A percentile compares a stretch with the other conserved stretches of the same genome.
Conservation (phyloP, 805 yeast genomes). For the Isabelozyma gotoi region DNA sequence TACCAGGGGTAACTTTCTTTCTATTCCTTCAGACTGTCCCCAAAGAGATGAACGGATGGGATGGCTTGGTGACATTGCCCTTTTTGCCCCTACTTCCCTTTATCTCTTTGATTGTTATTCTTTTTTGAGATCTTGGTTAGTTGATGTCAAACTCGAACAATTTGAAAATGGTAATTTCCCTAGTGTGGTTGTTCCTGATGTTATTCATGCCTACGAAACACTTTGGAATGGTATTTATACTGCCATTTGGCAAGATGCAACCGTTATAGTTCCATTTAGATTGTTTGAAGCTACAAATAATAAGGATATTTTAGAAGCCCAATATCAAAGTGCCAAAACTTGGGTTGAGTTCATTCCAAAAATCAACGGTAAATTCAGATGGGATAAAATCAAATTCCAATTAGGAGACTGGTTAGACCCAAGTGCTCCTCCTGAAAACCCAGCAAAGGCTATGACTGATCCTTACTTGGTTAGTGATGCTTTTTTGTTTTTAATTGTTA, state of each 20-base stretch:
- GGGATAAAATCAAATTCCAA: slow-evolving; percentile 4
- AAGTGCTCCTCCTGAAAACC: slow-evolving; percentile 21
- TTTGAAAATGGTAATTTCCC: slow-evolving; percentile 12
- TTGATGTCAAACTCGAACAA: slow-evolving; percentile 17
- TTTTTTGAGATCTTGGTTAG: slow-evolving; percentile 17
- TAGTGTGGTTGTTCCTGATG: slow-evolving; percentile 16
- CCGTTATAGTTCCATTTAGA: slow-evolving; percentile 16
- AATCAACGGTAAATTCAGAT: slow-evolving; percentile 9
- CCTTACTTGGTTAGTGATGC: slow-evolving; percentile 20
- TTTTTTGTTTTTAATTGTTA: slow-evolving; percentile 12
- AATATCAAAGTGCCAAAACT: slow-evolving; percentile 9
- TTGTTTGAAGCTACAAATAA: slow-evolving; percentile 7
- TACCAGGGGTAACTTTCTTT: slow-evolving; percentile 19
- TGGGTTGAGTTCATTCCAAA: slow-evolving; percentile 14
- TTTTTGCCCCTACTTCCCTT: slow-evolving; percentile 19
- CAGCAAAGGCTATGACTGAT: slow-evolving; percentile 17
- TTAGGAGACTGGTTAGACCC: slow-evolving; percentile 15
- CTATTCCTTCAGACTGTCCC: slow-evolving; percentile 24
- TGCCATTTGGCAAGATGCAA: slow-evolving; percentile 21
- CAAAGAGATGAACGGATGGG: slow-evolving; percentile 25
- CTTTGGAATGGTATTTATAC: slow-evolving; percentile 19
- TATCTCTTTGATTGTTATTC: slow-evolving; percentile 16
- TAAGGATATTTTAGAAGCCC: slow-evolving; percentile 6
- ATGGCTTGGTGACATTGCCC: slow-evolving; percentile 23
- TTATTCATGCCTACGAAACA: slow-evolving; percentile 11